Percentiles rank a stretch among this genome's conserved stretches.
Evolutionary conservation across 345 rosid genomes (phyloP).

Genomic region (Hypericum androsaemum): DNA sequence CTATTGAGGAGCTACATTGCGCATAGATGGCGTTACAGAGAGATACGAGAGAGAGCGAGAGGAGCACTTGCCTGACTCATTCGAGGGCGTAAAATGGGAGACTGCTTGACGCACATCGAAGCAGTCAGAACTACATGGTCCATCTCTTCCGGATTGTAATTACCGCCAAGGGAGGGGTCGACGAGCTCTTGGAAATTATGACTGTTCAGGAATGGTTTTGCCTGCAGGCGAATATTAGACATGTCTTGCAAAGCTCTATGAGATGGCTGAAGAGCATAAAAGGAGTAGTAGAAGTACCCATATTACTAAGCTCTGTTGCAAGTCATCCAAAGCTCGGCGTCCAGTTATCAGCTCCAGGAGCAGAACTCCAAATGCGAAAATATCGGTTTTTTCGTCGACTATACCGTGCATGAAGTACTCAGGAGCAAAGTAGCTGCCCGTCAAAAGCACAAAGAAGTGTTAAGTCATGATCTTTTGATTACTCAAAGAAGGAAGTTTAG

Average conservation of each 20-base stretch:
- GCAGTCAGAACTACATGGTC: slow-evolving; percentile 58
- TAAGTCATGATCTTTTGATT: neutral
- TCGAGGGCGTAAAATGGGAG: slow-evolving; percentile 73
- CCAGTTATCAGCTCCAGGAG: slow-evolving; percentile 86
- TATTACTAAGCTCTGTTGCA: slow-evolving; percentile 57
- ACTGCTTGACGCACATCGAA: slow-evolving; percentile 68
- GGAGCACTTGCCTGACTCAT: slow-evolving; percentile 59
- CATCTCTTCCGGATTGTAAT: slow-evolving; percentile 58
- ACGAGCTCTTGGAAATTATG: slow-evolving; percentile 37
- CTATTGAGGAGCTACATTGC: neutral
- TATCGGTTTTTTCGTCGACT: slow-evolving; percentile 89
- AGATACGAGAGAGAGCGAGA: too few relatives aligned
- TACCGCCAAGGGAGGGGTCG: slow-evolving; percentile 52
- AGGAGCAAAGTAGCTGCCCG: slow-evolving; percentile 78
- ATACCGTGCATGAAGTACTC: slow-evolving; percentile 93
- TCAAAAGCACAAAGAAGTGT: slow-evolving; percentile 6
- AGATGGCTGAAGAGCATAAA: neutral
- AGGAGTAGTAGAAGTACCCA: slow-evolving; percentile 44
- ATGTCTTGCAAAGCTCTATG: neutral
- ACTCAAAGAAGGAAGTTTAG: neutral
- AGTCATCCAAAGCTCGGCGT: slow-evolving; percentile 58
- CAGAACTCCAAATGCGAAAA: slow-evolving; percentile 79
- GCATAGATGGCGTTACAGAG: too few relatives aligned
- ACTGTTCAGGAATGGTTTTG: slow-evolving; percentile 66
- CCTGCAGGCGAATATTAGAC: slow-evolving; percentile 27